These are phyloP conservation scores for Scutellaria baicalensis DNA, from an alignment of 257 asterid genomes.

Conservation along the genomic window DNA sequence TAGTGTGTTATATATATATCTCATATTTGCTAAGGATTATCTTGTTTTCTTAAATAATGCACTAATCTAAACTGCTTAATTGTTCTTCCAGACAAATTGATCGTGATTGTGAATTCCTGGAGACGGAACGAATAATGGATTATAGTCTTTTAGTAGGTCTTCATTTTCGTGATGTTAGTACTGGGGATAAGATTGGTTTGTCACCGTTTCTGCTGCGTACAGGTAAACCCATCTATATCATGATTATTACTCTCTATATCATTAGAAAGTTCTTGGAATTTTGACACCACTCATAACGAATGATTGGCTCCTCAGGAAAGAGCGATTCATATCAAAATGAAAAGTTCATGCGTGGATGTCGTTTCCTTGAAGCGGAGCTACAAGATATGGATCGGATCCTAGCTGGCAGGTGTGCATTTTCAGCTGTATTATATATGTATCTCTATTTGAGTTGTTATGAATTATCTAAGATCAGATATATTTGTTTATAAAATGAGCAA, in stretches of 20 bases:
- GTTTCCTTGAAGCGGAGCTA: constrained; percentile 94
- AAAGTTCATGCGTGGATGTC: constrained; percentile 90
- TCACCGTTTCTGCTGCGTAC: constrained; percentile 76
- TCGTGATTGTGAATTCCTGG: constrained; percentile 82
- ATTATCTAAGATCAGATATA: not conserved
- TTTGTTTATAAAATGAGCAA: not conserved
- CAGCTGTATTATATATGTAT: not conserved
- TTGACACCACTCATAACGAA: constrained; percentile 11
- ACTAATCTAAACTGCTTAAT: constrained; percentile 3
- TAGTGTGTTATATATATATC: constrained; percentile 14
- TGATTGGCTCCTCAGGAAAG: constrained; percentile 43
- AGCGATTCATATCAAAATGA: constrained; percentile 71
- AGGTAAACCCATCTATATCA: constrained; percentile 32
- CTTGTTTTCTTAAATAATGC: not conserved
- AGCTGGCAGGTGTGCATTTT: constrained; percentile 60
- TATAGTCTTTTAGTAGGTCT: constrained; percentile 93
- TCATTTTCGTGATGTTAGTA: constrained; percentile 80
- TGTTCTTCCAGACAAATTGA: constrained; percentile 67
- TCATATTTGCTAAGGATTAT: not conserved
- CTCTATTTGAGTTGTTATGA: not conserved
- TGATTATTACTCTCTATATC: not conserved
- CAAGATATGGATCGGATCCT: constrained; percentile 84
- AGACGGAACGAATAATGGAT: constrained; percentile 87
- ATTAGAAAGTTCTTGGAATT: not conserved
- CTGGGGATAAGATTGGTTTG: constrained; percentile 87